These are phyloP conservation scores for Boletus eberwhitei DNA, from an alignment of 768 basidiomycete genomes.

Conservation along the genomic window DNA sequence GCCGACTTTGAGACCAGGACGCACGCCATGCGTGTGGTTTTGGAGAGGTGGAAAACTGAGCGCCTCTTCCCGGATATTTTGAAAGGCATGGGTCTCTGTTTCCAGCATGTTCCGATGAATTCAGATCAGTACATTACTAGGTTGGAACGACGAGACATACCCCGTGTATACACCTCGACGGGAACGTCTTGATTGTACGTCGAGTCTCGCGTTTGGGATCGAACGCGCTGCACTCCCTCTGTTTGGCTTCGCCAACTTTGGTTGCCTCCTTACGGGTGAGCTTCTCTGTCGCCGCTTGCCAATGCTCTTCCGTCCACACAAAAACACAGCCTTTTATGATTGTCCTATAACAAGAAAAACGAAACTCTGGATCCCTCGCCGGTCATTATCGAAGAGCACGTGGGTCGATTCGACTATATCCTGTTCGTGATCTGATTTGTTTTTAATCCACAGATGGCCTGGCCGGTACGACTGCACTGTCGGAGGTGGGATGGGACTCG, in stretches of 20 bases:
- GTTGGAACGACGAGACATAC: conserved; percentile 26
- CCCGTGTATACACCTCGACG: conserved; percentile 23
- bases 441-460: conserved; percentile 19
- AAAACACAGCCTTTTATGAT: conserved; percentile 32
- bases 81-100: conserved; percentile 9
- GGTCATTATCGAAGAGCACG: conserved; percentile 41
- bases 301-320: background rate
- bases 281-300: background rate
- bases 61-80: conserved; percentile 21
- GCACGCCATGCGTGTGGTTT: conserved; percentile 4
- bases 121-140: conserved; percentile 5
- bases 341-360: conserved; percentile 27
- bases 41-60: conserved; percentile 15
- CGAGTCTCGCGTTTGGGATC: conserved; percentile 35
- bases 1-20: conserved; percentile 15
- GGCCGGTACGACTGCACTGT: conserved; percentile 43
- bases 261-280: conserved; percentile 40
- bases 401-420: conserved; percentile 16
- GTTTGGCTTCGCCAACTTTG: conserved; percentile 45
- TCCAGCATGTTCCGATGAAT: background rate
- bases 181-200: background rate
- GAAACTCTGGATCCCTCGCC: conserved; percentile 40
- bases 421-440: background rate
- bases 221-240: conserved; percentile 43
- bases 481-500: conserved; percentile 42